A percentile compares a stretch with the other conserved stretches of the same genome.
phyloP scores from a whole-genome alignment of 73 alveolate genomes.

The Symbiodinium natans region DNA sequence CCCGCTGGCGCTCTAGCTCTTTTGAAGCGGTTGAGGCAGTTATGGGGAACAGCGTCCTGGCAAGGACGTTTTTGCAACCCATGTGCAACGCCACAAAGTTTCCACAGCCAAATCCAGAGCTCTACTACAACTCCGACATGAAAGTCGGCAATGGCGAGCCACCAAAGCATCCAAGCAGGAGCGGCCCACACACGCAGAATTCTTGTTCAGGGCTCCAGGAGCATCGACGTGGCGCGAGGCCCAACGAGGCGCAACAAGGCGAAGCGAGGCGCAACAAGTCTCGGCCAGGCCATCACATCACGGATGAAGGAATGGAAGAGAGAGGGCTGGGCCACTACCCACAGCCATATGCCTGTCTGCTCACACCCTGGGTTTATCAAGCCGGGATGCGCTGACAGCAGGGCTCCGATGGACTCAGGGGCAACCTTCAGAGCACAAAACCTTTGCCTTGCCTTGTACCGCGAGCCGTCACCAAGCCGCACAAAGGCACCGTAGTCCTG shows the following conservation, averaged over 20 bases:
- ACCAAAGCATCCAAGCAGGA: no score
- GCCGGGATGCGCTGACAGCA: no score
- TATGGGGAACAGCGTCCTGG: neutral
- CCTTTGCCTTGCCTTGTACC: conserved; percentile 25
- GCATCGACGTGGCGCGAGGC: no score
- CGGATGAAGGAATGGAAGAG: neutral
- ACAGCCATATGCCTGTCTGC: conserved; percentile 8
- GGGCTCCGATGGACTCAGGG: neutral
- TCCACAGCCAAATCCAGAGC: neutral
- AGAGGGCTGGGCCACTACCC: neutral
- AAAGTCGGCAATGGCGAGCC: no score
- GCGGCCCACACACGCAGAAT: no score
- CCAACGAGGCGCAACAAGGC: no score
- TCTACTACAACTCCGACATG: no score
- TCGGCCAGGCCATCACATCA: neutral
- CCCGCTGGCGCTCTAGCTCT: no score
- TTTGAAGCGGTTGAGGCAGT: neutral
- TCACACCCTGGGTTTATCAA: no score
- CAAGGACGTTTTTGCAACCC: neutral
- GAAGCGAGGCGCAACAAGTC: no score
- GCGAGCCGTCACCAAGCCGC: conserved; percentile 90
- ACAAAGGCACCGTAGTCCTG: conserved; percentile 93
- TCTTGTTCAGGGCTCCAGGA: no score
- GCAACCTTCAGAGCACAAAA: no score
- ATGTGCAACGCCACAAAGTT: neutral